Evolutionary conservation across 1,139 yeast species (phyloP), one percentile per base, ranked within the genome.

Genomic region (Hanseniaspora sp.): DNA sequence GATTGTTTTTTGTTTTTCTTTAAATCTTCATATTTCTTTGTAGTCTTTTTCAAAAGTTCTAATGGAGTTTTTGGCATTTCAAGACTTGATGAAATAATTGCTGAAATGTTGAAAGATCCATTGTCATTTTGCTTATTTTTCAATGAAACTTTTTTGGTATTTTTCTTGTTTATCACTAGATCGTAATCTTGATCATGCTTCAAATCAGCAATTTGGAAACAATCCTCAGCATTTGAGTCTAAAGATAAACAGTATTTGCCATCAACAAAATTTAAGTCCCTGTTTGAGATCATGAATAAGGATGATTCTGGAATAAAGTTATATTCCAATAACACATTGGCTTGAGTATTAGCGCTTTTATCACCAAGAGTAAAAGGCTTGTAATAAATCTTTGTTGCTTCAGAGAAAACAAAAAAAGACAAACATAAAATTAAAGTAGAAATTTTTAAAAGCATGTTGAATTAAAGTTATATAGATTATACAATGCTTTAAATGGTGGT

Each of bases 291-390:
- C 48, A 45, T 33, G 11, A 35, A 51, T 8, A 46, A 51, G 7
- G 54, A 44, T 11, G 48, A 44, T 28, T 51, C 54, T n/a, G 54
- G 54, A 7, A 51, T 45, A 35, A 51, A 51, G 33, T 39, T 51
- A 30, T 51, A 51, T 34, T 51, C 48, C 8, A 42, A 39, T 28
- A 51, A 23, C 3, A 44, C 13, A 11, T 42, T 43, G 9, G 48
- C 8, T 11, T 39, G 42, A 18, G 11, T 2, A 13, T 2, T 3
- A 30, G 8, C n/a, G 7, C n/a, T 13, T 31, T 37, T 23, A n/a
- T 37, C 8, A 15, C 30, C 31, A 13, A 31, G 5, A 13, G 7
- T 40, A 11, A 11, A 18, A 1, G 29, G 29, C 39, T 23, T 51
- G 28, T 51, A 49, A 7, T 29, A 49, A 13, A 49, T 39, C 28